A percentile compares a stretch with the other conserved stretches of the same genome.
Conservation (phyloP, 176 grass and related monocot genomes). For the Themeda triandra region DNA sequence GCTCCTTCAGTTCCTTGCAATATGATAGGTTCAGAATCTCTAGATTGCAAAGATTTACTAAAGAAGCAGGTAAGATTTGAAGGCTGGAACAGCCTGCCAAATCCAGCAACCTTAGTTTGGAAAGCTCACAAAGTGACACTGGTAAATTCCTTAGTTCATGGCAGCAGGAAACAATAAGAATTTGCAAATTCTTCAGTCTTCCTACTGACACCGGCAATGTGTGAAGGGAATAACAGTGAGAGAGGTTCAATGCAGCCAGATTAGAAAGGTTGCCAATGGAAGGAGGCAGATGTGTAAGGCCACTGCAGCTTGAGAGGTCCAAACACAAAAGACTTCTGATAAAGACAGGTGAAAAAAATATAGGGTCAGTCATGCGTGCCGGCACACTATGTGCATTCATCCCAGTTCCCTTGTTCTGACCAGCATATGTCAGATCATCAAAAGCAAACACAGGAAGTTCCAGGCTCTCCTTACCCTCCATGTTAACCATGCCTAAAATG, state of each 20-base stretch:
- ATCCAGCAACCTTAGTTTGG: conserved; percentile 6
- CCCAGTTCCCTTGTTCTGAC: neutral
- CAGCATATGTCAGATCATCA: neutral
- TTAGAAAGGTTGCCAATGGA: neutral
- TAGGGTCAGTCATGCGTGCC: neutral
- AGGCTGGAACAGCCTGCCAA: neutral
- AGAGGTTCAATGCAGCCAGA: conserved; percentile 7
- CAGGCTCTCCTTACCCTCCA: neutral
- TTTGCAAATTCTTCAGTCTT: neutral
- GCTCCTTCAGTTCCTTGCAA: neutral
- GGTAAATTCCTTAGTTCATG: neutral
- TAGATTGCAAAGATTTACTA: neutral
- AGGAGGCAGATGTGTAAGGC: neutral
- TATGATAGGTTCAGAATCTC: conserved; percentile 8
- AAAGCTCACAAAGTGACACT: neutral
- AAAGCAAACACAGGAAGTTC: neutral
- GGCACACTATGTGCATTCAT: neutral
- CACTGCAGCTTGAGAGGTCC: neutral
- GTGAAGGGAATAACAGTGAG: neutral
- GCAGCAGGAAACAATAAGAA: conserved; percentile 8
- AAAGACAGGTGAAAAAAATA: neutral
- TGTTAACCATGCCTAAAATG: neutral
- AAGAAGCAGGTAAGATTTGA: neutral
- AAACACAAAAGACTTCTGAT: neutral
- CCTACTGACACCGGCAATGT: neutral